A percentile compares a stretch with the other conserved stretches of the same genome.
These are phyloP conservation scores for Aphanomyces invadans DNA, from an alignment of 352 stramenopile species.

Conservation along the genomic window DNA sequence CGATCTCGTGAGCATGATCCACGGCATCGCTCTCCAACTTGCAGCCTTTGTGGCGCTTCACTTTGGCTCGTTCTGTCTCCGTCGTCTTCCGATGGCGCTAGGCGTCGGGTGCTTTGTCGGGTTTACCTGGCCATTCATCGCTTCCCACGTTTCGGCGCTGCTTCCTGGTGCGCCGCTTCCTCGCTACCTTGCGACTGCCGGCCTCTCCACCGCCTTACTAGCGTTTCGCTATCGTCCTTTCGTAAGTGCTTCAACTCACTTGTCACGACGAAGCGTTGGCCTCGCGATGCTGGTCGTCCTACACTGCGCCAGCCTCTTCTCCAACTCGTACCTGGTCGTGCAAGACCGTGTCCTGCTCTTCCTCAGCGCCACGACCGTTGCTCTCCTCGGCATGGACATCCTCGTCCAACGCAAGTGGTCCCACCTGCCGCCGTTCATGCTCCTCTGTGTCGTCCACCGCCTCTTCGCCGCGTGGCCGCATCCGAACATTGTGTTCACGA, in stretches of 20 bases:
- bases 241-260: background rate
- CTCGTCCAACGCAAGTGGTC: background rate
- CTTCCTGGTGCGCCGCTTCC: conserved; percentile 17
- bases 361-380: conserved; percentile 28
- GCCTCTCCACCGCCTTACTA: conserved; percentile 18
- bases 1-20: conserved; percentile 67
- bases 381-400: conserved; percentile 8
- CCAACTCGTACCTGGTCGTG: conserved; percentile 83
- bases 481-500: conserved; percentile 17
- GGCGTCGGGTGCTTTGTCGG: conserved; percentile 25
- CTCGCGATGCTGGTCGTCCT: conserved; percentile 41
- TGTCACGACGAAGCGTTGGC: conserved; percentile 6
- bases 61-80: background rate
- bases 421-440: background rate
- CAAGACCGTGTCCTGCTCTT: conserved; percentile 67
- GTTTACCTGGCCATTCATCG: conserved; percentile 29
- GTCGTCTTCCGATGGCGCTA: background rate
- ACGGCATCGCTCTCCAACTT: conserved; percentile 39
- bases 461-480: background rate
- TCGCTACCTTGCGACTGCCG: background rate
- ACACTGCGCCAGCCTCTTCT: conserved; percentile 57
- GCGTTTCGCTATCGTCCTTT: conserved; percentile 1
- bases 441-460: conserved; percentile 15
- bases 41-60: conserved; percentile 6
- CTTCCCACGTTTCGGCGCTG: background rate